Base-by-base conservation (phyloP, 371 early-diverging fungal species). In the Mortierella polycephala region DNA sequence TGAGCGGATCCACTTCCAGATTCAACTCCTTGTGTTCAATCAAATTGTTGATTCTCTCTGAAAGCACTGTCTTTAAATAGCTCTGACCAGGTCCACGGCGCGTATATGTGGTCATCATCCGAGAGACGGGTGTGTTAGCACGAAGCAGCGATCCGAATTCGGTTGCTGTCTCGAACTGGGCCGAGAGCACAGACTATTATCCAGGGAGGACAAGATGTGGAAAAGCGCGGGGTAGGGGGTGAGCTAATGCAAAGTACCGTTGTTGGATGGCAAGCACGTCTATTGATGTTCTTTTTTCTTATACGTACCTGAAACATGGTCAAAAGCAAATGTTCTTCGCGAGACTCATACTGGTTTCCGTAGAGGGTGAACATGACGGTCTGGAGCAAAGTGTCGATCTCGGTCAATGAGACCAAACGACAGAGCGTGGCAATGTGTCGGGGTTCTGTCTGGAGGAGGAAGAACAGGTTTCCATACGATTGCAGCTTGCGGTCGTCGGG, bases 91-190 rank as follows among this genome's bases (percentile, higher is more conserved):
- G 95, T 6, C 96, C 96, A 57, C 98, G 92, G 42, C 96, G 85
- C 7, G 97, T 96, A 77, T 97, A 98, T 4, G 97, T 96, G 41
- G 96, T 96, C 93, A 98, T 93, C 95, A 97, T 96, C 39, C 97
- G 91, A 5, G 96, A 96, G 6, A 96, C 95, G 1, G 98, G 96
- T 8, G 96, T 96, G 81, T 98, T 98, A 54, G 96, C 96, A 30
- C 98, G 92, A 65, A 98, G 83, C 16, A 96, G 84, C 16, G 91
- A 92, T 47, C 92, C 91, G 67, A 96, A 96, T 67, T 96, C 96
- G 8, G 91, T 90, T 0, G 96, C 90, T 14, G 91, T 87, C 67
- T 96, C 96, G 76, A 98, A 96, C 81, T 98, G 95, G 7, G 92
- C 91, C 4, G 95, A 90, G 46, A 98, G 82, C 20, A 95, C 96